Evolutionary conservation across 148 eudicot genomes (phyloP).

Genomic region (Vaccinium corymbosum): DNA sequence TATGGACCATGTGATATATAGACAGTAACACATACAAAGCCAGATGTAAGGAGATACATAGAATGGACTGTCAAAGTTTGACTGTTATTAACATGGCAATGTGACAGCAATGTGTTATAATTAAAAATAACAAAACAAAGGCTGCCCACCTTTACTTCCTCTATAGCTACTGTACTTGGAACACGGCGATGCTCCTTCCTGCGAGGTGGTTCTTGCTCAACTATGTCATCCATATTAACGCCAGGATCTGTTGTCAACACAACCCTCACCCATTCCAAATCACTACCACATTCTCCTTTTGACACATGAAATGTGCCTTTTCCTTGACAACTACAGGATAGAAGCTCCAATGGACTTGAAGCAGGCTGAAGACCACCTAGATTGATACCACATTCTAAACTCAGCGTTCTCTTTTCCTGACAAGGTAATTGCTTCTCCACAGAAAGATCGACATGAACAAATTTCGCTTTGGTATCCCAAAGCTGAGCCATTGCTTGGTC

Average conservation of each 20-base stretch:
- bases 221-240: conserved; percentile 80
- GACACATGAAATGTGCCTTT: conserved; percentile 28
- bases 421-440: conserved; percentile 55
- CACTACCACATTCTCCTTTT: conserved; percentile 36
- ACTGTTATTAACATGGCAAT: neutral
- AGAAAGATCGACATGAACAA: conserved; percentile 67
- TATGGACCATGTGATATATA: neutral
- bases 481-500: conserved; percentile 92
- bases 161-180: conserved; percentile 95
- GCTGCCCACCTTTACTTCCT: conserved; percentile 88
- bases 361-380: conserved; percentile 22
- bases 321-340: conserved; percentile 25
- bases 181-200: conserved; percentile 97
- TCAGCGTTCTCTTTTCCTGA: conserved; percentile 18
- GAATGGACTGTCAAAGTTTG: neutral
- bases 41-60: neutral
- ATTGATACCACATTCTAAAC: conserved; percentile 21
- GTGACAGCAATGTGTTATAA: neutral
- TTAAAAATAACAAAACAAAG: neutral
- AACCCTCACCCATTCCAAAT: conserved; percentile 78
- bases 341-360: conserved; percentile 15
- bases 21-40: neutral
- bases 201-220: conserved; percentile 74
- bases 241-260: conserved; percentile 87
- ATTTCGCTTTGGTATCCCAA: conserved; percentile 84